Conservation (phyloP, 31 red algal species). For the Asparagopsis taxiformis region DNA sequence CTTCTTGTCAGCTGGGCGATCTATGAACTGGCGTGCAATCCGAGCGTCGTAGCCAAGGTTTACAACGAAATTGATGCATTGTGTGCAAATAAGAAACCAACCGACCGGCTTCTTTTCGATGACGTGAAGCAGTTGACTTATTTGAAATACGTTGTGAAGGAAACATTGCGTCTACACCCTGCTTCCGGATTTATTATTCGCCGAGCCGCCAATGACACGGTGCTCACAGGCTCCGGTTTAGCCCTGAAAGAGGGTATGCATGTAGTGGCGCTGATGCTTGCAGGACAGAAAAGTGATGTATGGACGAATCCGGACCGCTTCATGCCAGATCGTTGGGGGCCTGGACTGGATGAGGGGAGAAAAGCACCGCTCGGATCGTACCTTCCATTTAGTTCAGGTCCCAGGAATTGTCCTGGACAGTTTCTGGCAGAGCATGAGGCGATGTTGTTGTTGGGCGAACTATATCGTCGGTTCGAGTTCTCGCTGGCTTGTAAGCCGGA, state of each 20-base stretch:
- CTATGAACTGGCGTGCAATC: constrained; percentile 20
- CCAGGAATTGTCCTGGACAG: background rate
- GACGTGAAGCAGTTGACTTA: constrained; percentile 27
- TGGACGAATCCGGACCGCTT: constrained; percentile 6
- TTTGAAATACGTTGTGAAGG: constrained; percentile 34
- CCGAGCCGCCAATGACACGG: constrained; percentile 5
- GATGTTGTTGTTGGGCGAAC: background rate
- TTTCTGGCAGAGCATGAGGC: constrained; percentile 7
- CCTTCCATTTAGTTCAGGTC: background rate
- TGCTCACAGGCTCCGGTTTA: constrained; percentile 8
- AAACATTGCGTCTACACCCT: constrained; percentile 24
- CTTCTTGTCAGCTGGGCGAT: background rate
- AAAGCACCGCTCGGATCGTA: background rate
- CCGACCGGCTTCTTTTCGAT: constrained; percentile 4
- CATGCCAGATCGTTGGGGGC: constrained; percentile 2
- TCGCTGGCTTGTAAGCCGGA: background rate
- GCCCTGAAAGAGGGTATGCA: constrained; percentile 13
- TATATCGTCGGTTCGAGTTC: constrained; percentile 2
- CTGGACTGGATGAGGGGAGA: background rate
- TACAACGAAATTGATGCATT: constrained; percentile 17
- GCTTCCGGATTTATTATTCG: constrained; percentile 27
- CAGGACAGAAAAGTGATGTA: background rate
- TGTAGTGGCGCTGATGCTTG: constrained; percentile 2
- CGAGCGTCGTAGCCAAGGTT: background rate
- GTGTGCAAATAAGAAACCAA: background rate